phyloP scores from a whole-genome alignment of 2,329 filamentous ascomycete genomes.

The Fonsecaea erecta region DNA sequence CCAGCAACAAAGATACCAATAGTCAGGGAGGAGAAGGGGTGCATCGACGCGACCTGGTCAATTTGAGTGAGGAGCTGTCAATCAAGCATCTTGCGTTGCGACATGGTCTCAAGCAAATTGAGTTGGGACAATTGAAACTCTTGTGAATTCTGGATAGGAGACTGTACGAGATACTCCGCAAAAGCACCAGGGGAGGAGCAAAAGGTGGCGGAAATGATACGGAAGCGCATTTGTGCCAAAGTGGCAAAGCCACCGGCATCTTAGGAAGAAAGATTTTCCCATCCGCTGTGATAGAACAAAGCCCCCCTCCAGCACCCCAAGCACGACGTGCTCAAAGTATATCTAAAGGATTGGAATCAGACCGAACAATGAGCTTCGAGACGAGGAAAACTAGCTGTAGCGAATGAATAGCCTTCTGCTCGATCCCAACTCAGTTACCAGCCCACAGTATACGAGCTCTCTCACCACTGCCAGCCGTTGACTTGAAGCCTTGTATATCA shows the following conservation, averaged over 20 bases:
- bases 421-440: background rate
- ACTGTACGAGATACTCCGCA: background rate
- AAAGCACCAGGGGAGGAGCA: background rate
- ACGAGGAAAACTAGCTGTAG: background rate
- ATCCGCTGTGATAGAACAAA: background rate
- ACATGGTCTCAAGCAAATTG: background rate
- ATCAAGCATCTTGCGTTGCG: background rate
- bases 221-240: background rate
- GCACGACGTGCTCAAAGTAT: background rate
- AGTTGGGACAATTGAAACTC: background rate
- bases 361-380: background rate
- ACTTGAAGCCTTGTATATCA: background rate
- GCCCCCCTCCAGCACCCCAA: background rate
- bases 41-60: slow-evolving; percentile 62
- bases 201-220: background rate
- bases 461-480: background rate
- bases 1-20: slow-evolving; percentile 98
- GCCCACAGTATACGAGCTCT: background rate
- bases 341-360: background rate
- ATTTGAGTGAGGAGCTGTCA: background rate
- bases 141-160: background rate
- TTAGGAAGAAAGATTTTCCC: too few relatives aligned
- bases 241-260: background rate
- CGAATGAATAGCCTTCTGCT: background rate
- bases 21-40: slow-evolving; percentile 95